Evolutionary conservation across 805 yeast genomes (phyloP).

Genomic region (Wickerhamiella siamensis): DNA sequence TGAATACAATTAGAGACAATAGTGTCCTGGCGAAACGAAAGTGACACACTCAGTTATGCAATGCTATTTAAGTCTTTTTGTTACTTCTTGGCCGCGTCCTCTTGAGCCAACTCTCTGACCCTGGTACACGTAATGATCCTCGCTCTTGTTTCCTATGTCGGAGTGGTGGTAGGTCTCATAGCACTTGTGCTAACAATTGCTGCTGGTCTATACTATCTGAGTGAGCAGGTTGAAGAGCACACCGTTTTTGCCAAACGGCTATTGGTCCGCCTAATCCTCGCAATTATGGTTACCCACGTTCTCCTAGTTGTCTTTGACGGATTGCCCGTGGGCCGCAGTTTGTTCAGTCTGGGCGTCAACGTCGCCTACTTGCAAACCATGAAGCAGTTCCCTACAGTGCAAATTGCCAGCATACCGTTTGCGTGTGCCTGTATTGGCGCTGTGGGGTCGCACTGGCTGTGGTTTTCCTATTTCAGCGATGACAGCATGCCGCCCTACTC

Average conservation of each 20-base stretch:
- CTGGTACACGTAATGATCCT: slow-evolving; percentile 35
- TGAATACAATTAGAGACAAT: no score
- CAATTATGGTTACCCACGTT: slow-evolving; percentile 39
- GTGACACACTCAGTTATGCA: no score
- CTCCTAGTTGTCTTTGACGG: slow-evolving; percentile 59
- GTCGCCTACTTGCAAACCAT: slow-evolving; percentile 64
- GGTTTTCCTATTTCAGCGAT: slow-evolving; percentile 80
- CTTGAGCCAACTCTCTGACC: background rate
- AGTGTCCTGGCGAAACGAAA: no score
- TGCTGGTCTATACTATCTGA: slow-evolving; percentile 77
- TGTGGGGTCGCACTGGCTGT: slow-evolving; percentile 63
- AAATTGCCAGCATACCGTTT: slow-evolving; percentile 57
- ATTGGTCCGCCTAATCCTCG: slow-evolving; percentile 46
- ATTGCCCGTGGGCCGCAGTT: slow-evolving; percentile 55
- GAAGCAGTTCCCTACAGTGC: slow-evolving; percentile 69
- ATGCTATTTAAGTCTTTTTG: no score
- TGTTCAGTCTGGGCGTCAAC: slow-evolving; percentile 59
- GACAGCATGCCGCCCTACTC: slow-evolving; percentile 43
- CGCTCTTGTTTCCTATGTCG: slow-evolving; percentile 43
- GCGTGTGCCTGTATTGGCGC: slow-evolving; percentile 59
- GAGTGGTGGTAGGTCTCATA: slow-evolving; percentile 46
- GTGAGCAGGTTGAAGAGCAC: slow-evolving; percentile 89
- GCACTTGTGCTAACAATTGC: slow-evolving; percentile 55
- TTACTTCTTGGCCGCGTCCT: no score
- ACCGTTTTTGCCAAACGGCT: slow-evolving; percentile 69